Percentiles rank a stretch among this genome's conserved stretches.
phyloP scores from a whole-genome alignment of 805 yeast genomes.

The Huiozyma naganishii region DNA sequence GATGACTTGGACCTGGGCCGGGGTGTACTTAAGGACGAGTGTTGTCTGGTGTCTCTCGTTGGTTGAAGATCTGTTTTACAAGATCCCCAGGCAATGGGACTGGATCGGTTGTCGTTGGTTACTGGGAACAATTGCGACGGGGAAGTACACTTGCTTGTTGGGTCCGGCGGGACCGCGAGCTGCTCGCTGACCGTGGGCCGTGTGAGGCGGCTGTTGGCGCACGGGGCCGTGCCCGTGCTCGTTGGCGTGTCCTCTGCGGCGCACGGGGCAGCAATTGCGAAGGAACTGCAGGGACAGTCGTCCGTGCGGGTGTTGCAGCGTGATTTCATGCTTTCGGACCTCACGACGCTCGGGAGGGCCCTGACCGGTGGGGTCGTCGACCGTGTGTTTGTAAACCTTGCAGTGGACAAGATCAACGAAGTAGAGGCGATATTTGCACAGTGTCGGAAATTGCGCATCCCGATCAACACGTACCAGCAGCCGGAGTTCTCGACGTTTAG shows the following conservation, averaged over 20 bases:
- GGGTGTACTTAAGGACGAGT: no score
- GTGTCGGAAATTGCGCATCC: slow-evolving; percentile 60
- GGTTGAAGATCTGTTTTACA: no score
- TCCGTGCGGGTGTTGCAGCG: slow-evolving; percentile 25
- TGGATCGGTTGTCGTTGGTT: slow-evolving; percentile 23
- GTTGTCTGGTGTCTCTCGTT: no score
- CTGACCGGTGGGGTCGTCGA: slow-evolving; percentile 61
- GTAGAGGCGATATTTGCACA: slow-evolving; percentile 35
- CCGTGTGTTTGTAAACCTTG: slow-evolving; percentile 55
- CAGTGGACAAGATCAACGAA: slow-evolving; percentile 20
- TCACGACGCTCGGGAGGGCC: slow-evolving; percentile 48
- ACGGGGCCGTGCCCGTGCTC: slow-evolving; percentile 49
- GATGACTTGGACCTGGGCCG: no score
- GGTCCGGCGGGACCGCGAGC: slow-evolving; percentile 24
- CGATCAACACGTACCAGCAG: slow-evolving; percentile 69
- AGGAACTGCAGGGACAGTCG: slow-evolving; percentile 15
- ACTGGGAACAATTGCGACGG: slow-evolving; percentile 36
- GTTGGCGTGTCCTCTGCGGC: slow-evolving; percentile 26
- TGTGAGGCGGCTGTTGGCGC: slow-evolving; percentile 35
- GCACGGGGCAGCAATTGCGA: slow-evolving; percentile 15
- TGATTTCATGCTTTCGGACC: slow-evolving; percentile 32
- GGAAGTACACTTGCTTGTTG: slow-evolving; percentile 50
- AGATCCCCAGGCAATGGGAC: no score
- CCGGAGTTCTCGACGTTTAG: slow-evolving; percentile 68
- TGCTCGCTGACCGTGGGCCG: slow-evolving; percentile 31